Percentiles rank a stretch among this genome's conserved stretches.
phyloP scores from a whole-genome alignment of 2,329 filamentous ascomycete genomes.

The Fusarium sp. region DNA sequence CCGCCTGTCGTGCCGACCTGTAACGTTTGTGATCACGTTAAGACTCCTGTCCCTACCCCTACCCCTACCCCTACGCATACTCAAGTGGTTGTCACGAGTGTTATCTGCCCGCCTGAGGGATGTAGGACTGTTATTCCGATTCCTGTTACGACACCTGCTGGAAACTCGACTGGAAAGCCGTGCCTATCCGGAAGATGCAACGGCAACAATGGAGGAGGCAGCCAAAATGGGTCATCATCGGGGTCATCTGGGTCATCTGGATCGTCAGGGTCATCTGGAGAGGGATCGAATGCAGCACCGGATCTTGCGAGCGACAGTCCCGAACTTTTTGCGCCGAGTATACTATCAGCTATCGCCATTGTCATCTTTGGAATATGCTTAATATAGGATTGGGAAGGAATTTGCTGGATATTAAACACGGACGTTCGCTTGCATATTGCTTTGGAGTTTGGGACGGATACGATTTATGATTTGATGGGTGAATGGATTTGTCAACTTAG shows the following conservation, averaged over 20 bases:
- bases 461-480: constrained; percentile 5
- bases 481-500: neutral
- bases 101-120: constrained; percentile 18
- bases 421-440: neutral
- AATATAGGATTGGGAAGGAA: neutral
- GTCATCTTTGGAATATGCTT: constrained; percentile 30
- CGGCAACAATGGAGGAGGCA: neutral
- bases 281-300: constrained; percentile 10
- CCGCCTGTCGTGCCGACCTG: constrained; percentile 20
- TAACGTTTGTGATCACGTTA: constrained; percentile 1
- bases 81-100: neutral
- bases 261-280: neutral
- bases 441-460: constrained; percentile 5
- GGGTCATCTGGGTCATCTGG: neutral
- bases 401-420: neutral
- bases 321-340: constrained; percentile 14
- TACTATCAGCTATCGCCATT: constrained; percentile 26
- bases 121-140: constrained; percentile 6
- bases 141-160: constrained; percentile 9
- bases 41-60: neutral
- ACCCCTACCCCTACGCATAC: neutral
- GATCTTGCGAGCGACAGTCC: constrained; percentile 21
- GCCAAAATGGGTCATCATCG: neutral
- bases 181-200: constrained; percentile 18
- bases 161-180: constrained; percentile 16